Evolutionary conservation across 768 basidiomycete genomes (phyloP).

Genomic region (Hygrocybe punicea): DNA sequence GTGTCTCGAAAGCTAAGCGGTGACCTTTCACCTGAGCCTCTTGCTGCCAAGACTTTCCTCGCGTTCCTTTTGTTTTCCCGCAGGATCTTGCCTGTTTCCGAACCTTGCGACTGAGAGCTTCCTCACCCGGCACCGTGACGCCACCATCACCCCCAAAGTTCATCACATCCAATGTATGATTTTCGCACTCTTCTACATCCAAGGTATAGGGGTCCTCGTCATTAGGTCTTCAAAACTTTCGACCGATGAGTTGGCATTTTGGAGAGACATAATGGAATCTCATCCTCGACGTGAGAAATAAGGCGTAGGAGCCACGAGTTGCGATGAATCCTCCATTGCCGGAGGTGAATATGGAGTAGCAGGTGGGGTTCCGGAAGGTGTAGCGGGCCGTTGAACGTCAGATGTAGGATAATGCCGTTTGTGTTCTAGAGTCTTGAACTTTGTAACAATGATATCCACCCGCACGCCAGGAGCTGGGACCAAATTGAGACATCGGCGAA

Average conservation of each 20-base stretch:
- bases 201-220: conserved; percentile 25
- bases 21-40: neutral
- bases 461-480: conserved; percentile 42
- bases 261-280: neutral
- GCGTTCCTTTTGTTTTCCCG: conserved; percentile 33
- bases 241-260: neutral
- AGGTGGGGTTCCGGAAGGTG: neutral
- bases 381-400: neutral
- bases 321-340: neutral
- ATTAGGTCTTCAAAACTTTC: conserved; percentile 32
- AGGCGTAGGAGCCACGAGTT: conserved; percentile 1
- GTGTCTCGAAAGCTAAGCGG: too few relatives aligned
- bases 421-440: conserved; percentile 34
- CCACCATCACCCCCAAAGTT: conserved; percentile 79
- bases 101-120: conserved; percentile 47
- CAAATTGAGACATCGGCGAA: conserved; percentile 62
- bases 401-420: neutral
- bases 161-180: too few relatives aligned
- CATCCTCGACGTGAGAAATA: neutral
- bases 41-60: conserved; percentile 5
- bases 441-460: conserved; percentile 79
- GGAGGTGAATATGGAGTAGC: too few relatives aligned
- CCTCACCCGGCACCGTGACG: conserved; percentile 53
- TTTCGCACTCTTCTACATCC: conserved; percentile 37
- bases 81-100: conserved; percentile 57